A percentile compares a stretch with the other conserved stretches of the same genome.
Evolutionary conservation across 2,329 filamentous ascomycete genomes (phyloP).

Genomic region (Stromatinia cepivora): DNA sequence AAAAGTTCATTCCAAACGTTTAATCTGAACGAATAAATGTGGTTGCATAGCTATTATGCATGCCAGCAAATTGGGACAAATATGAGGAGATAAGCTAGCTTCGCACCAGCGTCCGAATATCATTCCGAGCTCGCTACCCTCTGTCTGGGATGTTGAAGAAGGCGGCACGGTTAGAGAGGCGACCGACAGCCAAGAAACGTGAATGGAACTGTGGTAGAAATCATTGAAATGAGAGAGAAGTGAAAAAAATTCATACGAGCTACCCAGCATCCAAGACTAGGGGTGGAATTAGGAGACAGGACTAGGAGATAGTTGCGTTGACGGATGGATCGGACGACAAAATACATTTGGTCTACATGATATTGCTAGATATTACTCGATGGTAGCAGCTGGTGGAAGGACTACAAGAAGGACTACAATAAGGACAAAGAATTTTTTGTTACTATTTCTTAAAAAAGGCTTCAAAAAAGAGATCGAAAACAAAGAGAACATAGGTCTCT

Average conservation of each 20-base stretch:
- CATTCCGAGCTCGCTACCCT: not conserved
- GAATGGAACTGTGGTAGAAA: not conserved
- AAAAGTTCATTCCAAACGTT: no score
- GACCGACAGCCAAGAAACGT: not conserved
- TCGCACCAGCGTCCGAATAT: not conserved
- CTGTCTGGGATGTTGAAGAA: not conserved
- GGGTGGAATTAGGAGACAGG: not conserved
- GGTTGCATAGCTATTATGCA: not conserved
- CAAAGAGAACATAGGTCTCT: not conserved
- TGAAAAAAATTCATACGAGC: no score
- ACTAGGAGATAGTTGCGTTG: not conserved
- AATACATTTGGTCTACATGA: not conserved
- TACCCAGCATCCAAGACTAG: fast-evolving
- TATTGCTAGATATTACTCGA: not conserved
- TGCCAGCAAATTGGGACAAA: no score
- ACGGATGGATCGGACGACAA: not conserved
- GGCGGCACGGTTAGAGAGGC: not conserved
- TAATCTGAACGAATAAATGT: fast-evolving
- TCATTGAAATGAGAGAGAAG: no score
- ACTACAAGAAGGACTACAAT: fast-evolving
- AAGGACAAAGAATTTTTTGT: not conserved
- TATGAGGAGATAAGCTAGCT: not conserved
- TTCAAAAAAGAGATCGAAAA: not conserved
- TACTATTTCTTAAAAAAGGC: not conserved
- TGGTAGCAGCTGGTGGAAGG: not conserved